Base-by-base conservation (phyloP, 257 asterid genomes). In the Eustoma russellianum region DNA sequence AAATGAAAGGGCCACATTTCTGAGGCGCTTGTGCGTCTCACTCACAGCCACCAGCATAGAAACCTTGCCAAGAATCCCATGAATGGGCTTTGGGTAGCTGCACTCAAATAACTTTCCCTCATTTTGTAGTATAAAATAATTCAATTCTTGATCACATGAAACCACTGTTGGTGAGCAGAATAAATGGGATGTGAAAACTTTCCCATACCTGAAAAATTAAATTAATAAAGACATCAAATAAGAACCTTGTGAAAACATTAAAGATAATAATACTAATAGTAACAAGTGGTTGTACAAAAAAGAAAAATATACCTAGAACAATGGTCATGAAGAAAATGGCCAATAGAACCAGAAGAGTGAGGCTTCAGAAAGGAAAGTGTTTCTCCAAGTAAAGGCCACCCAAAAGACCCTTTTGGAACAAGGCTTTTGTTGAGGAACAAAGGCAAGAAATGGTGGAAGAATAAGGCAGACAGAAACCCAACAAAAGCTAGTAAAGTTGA, bases 371-470 rank as follows among this genome's bases (percentile, higher is more conserved):
- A 84, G 18, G 81, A 51, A 19, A 84, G 76, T 58, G 94, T 84
- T 69, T 84, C 94, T 2, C 94, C 94, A 55, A 81, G 71, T 65
- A 84, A 51, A 13, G 91, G 94, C 85, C 85, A 84, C 3, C 94
- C 94, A 49, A 84, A 84, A 38, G 75, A 68, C 9, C 94, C 94
- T 58, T 58, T 68, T 0, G 91, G 94, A 40, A 83, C 30, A 45
- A 49, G 40, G n/a, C 62, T 64, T 49, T 53, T 57, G 19, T 72
- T 70, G 53, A 63, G 17, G 57, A 79, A 67, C 78, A 81, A 73
- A 44, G 94, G 94, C 66, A 73, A 70, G 67, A 79, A 84, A 73
- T 84, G 91, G 76, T 74, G 58, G 59, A 79, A 65, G 24, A 69
- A 65, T 33, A 68, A 9, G 41, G 81, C 81, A 57, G 74, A 49